Percentiles rank a stretch among this genome's conserved stretches.
Conservation (phyloP, 139 green algal genomes). For the Chlamydomonas schloesseri region DNA sequence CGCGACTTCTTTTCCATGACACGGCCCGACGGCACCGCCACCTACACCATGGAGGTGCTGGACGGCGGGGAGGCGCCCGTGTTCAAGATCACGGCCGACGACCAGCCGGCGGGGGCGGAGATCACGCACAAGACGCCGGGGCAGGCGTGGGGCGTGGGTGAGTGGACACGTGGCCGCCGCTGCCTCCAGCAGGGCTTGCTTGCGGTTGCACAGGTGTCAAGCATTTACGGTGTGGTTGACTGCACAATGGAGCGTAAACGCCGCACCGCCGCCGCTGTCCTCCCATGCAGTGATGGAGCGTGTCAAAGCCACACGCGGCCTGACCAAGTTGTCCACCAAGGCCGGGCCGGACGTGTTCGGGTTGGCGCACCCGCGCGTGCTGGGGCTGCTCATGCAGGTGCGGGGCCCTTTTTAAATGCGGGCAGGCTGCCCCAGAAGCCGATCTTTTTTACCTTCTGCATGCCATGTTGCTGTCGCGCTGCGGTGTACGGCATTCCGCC, state of each 20-base stretch:
- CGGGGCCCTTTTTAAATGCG: not conserved
- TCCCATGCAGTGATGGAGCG: conserved; percentile 27
- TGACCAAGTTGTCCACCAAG: conserved; percentile 9
- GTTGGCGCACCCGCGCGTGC: conserved; percentile 25
- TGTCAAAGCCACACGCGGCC: not conserved
- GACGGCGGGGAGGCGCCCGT: not conserved
- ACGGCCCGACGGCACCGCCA: not conserved
- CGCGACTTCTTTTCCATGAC: conserved; percentile 13
- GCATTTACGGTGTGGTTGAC: not conserved
- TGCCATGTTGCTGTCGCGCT: no score
- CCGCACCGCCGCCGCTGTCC: no score
- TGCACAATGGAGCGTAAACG: not conserved
- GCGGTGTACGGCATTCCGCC: no score
- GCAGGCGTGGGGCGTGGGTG: conserved; percentile 23
- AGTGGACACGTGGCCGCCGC: not conserved
- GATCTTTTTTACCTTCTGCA: no score
- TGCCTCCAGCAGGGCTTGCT: not conserved
- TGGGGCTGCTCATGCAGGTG: conserved; percentile 20
- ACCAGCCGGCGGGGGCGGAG: not conserved
- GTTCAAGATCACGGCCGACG: conserved; percentile 14
- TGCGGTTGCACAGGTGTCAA: not conserved
- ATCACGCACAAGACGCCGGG: not conserved
- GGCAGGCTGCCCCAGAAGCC: no score
- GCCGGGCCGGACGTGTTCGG: conserved; percentile 34
- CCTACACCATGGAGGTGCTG: conserved; percentile 18